Conservation (phyloP, 192 early-diverging fungal genomes). For the Podila verticillata region DNA sequence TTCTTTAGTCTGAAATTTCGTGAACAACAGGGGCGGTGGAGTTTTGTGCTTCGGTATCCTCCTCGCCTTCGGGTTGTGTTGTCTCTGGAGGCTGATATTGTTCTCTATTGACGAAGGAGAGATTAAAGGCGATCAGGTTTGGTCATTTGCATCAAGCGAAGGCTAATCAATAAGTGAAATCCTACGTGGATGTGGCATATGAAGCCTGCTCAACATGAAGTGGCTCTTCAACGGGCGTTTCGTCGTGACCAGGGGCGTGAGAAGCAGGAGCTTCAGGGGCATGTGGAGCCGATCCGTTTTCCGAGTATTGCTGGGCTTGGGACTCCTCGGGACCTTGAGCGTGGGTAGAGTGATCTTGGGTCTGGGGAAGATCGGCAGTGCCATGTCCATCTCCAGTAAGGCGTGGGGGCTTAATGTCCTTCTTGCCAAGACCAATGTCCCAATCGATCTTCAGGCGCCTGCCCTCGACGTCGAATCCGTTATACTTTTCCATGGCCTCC, state of each 20-base stretch:
- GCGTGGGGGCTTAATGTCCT: conserved; percentile 48
- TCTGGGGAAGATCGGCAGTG: conserved; percentile 8
- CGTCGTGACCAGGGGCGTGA: neutral
- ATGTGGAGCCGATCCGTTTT: neutral
- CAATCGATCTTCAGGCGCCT: conserved; percentile 65
- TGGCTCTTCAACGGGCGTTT: neutral
- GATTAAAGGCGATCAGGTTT: neutral
- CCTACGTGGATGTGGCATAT: neutral
- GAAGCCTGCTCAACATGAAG: neutral
- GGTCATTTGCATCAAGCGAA: too few species aligned
- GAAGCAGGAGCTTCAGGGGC: neutral
- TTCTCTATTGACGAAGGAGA: conserved; percentile 2
- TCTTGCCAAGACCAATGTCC: conserved; percentile 55
- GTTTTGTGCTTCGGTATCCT: neutral
- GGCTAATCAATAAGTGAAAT: neutral
- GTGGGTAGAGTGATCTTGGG: neutral
- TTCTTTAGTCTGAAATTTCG: neutral
- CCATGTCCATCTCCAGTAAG: conserved; percentile 7
- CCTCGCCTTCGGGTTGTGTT: neutral
- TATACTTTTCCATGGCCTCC: conserved; percentile 70
- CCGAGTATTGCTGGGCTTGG: neutral
- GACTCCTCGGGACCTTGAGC: neutral
- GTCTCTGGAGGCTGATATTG: neutral
- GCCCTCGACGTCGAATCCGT: conserved; percentile 67
- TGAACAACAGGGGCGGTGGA: neutral